A percentile compares a stretch with the other conserved stretches of the same genome.
Conservation (phyloP, 2,329 filamentous ascomycete genomes). For the Juglanconis juglandina region DNA sequence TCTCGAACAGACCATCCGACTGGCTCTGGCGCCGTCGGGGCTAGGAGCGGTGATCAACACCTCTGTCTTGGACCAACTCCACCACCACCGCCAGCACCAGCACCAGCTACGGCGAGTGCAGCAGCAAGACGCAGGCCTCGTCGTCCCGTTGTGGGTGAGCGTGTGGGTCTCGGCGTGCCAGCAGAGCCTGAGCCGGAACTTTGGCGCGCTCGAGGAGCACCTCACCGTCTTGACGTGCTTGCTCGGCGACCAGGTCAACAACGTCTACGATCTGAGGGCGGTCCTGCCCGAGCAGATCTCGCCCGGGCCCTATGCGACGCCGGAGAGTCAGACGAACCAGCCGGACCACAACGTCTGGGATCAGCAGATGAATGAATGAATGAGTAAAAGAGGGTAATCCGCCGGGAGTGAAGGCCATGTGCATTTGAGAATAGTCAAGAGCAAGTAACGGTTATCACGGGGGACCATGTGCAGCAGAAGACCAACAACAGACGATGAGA, state of each 20-base stretch:
- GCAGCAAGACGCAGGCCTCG: neutral
- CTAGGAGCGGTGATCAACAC: neutral
- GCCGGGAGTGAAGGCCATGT: too few relatives aligned
- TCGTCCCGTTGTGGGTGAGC: neutral
- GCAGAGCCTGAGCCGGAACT: neutral
- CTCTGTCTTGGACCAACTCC: neutral
- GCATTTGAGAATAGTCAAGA: too few relatives aligned
- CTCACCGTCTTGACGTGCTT: neutral
- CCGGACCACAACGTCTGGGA: neutral
- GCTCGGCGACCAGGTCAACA: neutral
- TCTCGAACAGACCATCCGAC: neutral
- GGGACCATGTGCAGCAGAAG: too few relatives aligned
- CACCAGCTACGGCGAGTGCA: neutral
- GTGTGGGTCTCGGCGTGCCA: conserved; percentile 12
- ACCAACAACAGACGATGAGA: too few relatives aligned
- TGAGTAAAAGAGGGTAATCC: too few relatives aligned
- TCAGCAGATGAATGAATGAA: neutral
- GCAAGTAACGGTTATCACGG: too few relatives aligned
- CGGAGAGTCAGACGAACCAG: neutral
- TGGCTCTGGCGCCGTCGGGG: neutral
- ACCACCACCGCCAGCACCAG: neutral
- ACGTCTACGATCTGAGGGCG: neutral
- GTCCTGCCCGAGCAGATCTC: conserved; percentile 1
- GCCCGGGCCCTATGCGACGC: neutral
- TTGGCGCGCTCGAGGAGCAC: neutral